phyloP scores from a whole-genome alignment of 495 filamentous ascomycete genomes.

The Terfezia boudieri region DNA sequence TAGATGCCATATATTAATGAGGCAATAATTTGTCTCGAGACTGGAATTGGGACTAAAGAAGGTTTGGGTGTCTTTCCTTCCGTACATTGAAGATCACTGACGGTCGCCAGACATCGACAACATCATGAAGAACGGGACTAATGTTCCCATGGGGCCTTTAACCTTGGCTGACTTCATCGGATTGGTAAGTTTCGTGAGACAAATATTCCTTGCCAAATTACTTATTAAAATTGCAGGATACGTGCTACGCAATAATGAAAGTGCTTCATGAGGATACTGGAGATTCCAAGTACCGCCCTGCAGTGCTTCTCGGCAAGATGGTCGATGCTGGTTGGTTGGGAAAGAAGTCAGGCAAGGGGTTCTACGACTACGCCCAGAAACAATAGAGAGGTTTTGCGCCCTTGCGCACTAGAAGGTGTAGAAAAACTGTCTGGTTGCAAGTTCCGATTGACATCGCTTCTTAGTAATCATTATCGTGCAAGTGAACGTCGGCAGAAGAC shows the following conservation, averaged over 20 bases:
- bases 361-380: conserved; percentile 48
- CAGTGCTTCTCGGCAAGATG: conserved; percentile 73
- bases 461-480: no score
- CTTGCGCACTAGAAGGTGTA: no score
- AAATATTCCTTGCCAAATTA: not conserved
- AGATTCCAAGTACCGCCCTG: conserved; percentile 83
- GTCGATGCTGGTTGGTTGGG: conserved; percentile 95
- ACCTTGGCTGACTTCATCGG: conserved; percentile 94
- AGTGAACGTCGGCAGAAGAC: no score
- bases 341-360: conserved; percentile 92
- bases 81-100: not conserved
- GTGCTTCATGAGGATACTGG: conserved; percentile 80
- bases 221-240: conserved; percentile 30
- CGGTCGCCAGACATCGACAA: conserved; percentile 43
- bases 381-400: no score
- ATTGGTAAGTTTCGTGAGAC: conserved; percentile 20
- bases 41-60: conserved; percentile 63
- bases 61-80: conserved; percentile 6
- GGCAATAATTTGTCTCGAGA: conserved; percentile 89
- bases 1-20: conserved; percentile 98
- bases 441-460: no score
- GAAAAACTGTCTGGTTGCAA: no score
- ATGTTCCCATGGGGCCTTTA: conserved; percentile 93
- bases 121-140: conserved; percentile 98
- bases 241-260: conserved; percentile 91